Evolutionary conservation across 2,329 filamentous ascomycete genomes (phyloP).

Genomic region (Botryosphaeria dothidea): DNA sequence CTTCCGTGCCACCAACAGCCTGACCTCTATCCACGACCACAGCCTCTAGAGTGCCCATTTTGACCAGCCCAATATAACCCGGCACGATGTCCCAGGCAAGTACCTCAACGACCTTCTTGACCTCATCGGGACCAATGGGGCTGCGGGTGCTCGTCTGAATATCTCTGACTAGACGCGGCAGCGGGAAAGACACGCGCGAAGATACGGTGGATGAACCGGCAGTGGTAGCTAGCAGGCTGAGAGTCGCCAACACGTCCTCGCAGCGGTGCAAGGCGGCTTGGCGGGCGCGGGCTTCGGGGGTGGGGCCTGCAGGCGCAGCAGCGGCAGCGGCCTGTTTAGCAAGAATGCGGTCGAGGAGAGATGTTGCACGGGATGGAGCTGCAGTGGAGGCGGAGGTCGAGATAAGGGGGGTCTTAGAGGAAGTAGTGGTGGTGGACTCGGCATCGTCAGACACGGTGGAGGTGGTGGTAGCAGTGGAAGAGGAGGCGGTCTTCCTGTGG

Average conservation of each 20-base stretch:
- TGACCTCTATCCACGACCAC: conserved; percentile 42
- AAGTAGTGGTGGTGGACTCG: neutral
- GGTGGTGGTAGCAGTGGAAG: neutral
- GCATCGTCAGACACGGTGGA: conserved; percentile 6
- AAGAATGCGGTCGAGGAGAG: conserved; percentile 52
- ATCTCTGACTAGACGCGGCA: conserved; percentile 43
- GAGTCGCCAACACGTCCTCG: conserved; percentile 46
- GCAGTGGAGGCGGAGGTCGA: conserved; percentile 23
- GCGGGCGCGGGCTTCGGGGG: conserved; percentile 46
- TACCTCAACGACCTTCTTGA: conserved; percentile 43
- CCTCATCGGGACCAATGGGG: conserved; percentile 48
- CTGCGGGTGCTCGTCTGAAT: conserved; percentile 48
- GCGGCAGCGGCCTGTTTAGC: conserved; percentile 49
- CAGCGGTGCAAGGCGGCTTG: conserved; percentile 48
- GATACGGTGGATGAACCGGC: neutral
- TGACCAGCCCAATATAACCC: conserved; percentile 43
- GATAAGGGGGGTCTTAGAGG: conserved; percentile 26
- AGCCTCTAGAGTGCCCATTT: conserved; percentile 42
- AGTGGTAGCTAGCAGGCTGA: conserved; percentile 43
- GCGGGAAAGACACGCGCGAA: conserved; percentile 45
- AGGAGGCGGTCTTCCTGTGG: neutral
- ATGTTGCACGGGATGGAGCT: conserved; percentile 41
- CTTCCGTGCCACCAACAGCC: conserved; percentile 33
- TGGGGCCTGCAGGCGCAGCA: conserved; percentile 39
- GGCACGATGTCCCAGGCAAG: conserved; percentile 46